Percentiles rank a stretch among this genome's conserved stretches.
Evolutionary conservation across 2,329 filamentous ascomycete species (phyloP).

Genomic region (Ophiocordyceps sinensis): DNA sequence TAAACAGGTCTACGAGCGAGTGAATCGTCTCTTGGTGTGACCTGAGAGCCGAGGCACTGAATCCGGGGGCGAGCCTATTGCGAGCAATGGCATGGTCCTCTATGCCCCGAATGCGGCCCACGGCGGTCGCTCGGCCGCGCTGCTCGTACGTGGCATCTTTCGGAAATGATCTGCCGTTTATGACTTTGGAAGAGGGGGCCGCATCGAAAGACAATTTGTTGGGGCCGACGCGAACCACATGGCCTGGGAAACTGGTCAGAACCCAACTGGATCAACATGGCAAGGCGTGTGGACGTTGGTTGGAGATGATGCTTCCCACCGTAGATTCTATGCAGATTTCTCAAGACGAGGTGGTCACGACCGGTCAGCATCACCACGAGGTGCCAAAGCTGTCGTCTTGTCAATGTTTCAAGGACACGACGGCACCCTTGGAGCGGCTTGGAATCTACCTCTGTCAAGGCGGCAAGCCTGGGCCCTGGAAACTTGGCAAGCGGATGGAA

Average conservation of each 20-base stretch:
- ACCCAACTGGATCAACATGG: not conserved
- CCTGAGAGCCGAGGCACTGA: not conserved
- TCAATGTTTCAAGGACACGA: not conserved
- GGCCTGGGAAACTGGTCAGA: not conserved
- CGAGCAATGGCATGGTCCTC: not conserved
- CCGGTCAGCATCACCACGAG: not conserved
- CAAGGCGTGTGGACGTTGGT: not conserved
- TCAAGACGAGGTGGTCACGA: not conserved
- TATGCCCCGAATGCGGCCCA: not conserved
- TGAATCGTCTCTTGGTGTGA: not conserved
- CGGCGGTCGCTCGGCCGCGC: not conserved
- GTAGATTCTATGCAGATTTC: not conserved
- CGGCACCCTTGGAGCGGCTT: not conserved
- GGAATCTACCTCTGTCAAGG: not conserved
- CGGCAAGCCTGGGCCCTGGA: not conserved
- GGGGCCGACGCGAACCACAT: not conserved
- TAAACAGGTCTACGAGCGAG: not conserved
- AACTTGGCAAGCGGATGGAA: not conserved
- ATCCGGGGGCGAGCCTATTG: not conserved
- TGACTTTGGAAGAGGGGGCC: not conserved
- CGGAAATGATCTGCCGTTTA: not conserved
- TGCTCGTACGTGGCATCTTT: not conserved
- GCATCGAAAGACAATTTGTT: not conserved
- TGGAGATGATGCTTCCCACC: not conserved
- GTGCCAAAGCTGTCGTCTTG: not conserved